A percentile compares a stretch with the other conserved stretches of the same genome.
phyloP scores from a whole-genome alignment of 1,284 basidiomycete genomes.

The Anthracocystis walkeri region DNA sequence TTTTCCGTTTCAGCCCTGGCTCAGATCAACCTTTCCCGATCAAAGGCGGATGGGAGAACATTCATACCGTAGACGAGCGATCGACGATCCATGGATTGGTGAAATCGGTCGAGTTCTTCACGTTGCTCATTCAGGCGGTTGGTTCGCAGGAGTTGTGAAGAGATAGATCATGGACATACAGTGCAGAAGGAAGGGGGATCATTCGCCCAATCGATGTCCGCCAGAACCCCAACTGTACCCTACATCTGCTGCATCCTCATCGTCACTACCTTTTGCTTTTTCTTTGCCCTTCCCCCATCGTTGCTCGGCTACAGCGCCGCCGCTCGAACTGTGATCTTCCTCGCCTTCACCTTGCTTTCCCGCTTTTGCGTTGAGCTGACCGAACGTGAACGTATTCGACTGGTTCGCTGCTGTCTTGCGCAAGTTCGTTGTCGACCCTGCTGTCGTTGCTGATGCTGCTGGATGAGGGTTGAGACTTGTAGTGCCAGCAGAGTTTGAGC shows the following conservation, averaged over 20 bases:
- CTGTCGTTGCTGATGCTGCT: not conserved
- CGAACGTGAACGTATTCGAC: constrained; percentile 40
- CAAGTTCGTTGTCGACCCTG: constrained; percentile 18
- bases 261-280: constrained; percentile 31
- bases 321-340: constrained; percentile 52
- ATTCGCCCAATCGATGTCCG: constrained; percentile 31
- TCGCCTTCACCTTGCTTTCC: constrained; percentile 8
- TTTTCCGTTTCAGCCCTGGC: constrained; percentile 73
- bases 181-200: not conserved
- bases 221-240: constrained; percentile 26
- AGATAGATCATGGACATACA: not conserved
- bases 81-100: constrained; percentile 69
- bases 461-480: constrained; percentile 36
- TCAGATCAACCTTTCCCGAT: constrained; percentile 43
- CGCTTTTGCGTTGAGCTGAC: constrained; percentile 29
- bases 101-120: constrained; percentile 72
- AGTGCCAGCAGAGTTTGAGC: constrained; percentile 17
- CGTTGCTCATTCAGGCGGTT: constrained; percentile 72
- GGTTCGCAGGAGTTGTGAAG: constrained; percentile 19
- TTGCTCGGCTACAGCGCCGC: constrained; percentile 51
- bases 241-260: constrained; percentile 19
- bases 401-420: constrained; percentile 24
- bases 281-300: constrained; percentile 33
- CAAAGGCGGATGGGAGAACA: constrained; percentile 63
- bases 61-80: constrained; percentile 78